Conservation (phyloP, 805 yeast genomes). For the Saccharomycopsis fibuligera region DNA sequence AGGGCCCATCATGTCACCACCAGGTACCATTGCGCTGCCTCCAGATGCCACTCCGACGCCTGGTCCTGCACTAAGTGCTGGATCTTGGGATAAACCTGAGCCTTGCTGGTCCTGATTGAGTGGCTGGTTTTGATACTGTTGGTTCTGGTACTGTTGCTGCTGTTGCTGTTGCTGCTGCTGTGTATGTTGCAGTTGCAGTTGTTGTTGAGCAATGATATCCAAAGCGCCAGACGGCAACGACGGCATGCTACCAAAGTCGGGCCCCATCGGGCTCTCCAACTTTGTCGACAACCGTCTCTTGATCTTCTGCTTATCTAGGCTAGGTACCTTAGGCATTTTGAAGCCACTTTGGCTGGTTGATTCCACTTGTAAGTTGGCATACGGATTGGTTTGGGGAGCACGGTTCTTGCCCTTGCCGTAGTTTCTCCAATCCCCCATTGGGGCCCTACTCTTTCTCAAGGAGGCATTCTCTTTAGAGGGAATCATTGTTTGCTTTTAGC, state of each 20-base stretch:
- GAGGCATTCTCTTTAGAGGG: constrained; percentile 17
- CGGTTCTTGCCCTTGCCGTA: constrained; percentile 11
- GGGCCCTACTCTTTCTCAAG: constrained; percentile 21
- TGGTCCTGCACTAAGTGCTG: no score
- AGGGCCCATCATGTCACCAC: no score
- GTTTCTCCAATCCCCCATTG: constrained; percentile 21
- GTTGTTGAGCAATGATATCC: constrained; percentile 14
- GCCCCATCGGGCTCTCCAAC: constrained; percentile 14
- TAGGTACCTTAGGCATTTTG: constrained; percentile 16
- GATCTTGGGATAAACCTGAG: no score
- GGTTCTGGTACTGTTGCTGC: constrained; percentile 8
- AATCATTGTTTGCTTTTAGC: constrained; percentile 1
- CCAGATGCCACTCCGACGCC: not conserved
- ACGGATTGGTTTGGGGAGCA: constrained; percentile 11
- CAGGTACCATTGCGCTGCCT: not conserved
- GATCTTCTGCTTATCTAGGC: constrained; percentile 20
- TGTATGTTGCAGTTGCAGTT: constrained; percentile 27
- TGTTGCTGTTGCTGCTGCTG: constrained; percentile 26
- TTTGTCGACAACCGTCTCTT: constrained; percentile 19
- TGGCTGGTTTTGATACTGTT: no score
- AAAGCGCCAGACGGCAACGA: constrained; percentile 17
- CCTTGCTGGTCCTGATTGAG: no score
- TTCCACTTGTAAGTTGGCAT: constrained; percentile 17
- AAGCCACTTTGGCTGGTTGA: not conserved
- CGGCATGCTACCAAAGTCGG: constrained; percentile 17